These are phyloP conservation scores for Saccharomycopsis malanga DNA, from an alignment of 805 yeast genomes.

Conservation along the genomic window DNA sequence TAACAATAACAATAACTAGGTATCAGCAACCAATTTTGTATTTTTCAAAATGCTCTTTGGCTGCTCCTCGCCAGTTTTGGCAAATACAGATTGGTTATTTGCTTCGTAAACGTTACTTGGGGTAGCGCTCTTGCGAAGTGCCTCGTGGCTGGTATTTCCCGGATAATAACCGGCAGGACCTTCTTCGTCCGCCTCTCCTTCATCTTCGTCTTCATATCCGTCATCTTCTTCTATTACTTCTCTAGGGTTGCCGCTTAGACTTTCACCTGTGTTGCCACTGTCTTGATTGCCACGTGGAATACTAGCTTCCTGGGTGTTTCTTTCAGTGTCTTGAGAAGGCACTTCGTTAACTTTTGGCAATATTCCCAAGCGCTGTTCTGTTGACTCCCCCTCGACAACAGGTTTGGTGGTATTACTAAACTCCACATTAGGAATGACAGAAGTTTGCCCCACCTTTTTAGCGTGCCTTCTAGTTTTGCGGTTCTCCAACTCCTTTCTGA, in stretches of 20 bases:
- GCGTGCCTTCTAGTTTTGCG: conserved; percentile 31
- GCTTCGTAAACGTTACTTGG: background rate
- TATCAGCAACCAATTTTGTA: background rate
- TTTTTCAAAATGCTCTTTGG: background rate
- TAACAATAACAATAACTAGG: too few relatives aligned
- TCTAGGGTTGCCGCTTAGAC: background rate
- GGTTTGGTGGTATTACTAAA: background rate
- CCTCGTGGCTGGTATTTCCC: background rate
- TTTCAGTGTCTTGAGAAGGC: background rate
- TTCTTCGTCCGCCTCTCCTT: conserved; percentile 6
- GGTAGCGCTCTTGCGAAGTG: background rate
- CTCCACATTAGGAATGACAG: background rate
- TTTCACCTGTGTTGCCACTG: background rate
- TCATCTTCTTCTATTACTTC: conserved; percentile 12
- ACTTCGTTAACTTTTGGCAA: background rate
- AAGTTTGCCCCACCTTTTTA: conserved; percentile 23
- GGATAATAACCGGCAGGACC: conserved; percentile 4
- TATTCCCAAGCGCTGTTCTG: background rate
- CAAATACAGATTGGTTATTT: background rate
- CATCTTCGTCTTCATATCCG: conserved; percentile 10
- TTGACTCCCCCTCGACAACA: background rate
- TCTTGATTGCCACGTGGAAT: background rate
- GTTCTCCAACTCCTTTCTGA: conserved; percentile 30
- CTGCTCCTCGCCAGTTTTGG: background rate
- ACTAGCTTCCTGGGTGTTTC: background rate